phyloP scores from a whole-genome alignment of 257 asterid species.

The Asclepias syriaca region DNA sequence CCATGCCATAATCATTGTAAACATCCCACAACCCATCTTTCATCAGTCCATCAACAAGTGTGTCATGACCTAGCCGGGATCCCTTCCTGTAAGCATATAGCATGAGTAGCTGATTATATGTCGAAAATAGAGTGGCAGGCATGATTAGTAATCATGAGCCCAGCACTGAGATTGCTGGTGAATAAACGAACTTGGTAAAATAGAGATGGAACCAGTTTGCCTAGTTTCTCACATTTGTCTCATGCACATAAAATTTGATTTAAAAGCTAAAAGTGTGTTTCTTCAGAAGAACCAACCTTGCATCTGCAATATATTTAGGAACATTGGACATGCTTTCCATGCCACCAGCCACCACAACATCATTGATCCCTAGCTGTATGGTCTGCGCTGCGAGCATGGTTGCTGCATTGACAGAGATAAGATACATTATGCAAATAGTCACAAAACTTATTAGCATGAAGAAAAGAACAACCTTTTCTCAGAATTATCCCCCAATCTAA shows the following conservation, averaged over 20 bases:
- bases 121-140: background rate
- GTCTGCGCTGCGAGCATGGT: conserved; percentile 91
- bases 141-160: background rate
- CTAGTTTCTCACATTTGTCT: background rate
- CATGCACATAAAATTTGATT: background rate
- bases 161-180: background rate
- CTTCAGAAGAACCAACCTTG: conserved; percentile 55
- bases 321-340: conserved; percentile 99
- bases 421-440: background rate
- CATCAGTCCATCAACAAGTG: conserved; percentile 97
- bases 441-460: background rate
- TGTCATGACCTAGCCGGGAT: conserved; percentile 93
- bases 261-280: conserved; percentile 3
- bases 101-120: background rate
- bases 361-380: conserved; percentile 89
- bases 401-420: conserved; percentile 43
- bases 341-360: conserved; percentile 98
- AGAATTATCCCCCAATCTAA: background rate
- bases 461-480: background rate
- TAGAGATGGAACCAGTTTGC: background rate
- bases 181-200: background rate
- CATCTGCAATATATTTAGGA: conserved; percentile 90
- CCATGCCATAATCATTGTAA: conserved; percentile 89
- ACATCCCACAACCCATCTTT: conserved; percentile 99
- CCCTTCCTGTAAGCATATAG: conserved; percentile 59